phyloP scores from a whole-genome alignment of 2,329 filamentous ascomycete species.

The Trichoderma sp. region DNA sequence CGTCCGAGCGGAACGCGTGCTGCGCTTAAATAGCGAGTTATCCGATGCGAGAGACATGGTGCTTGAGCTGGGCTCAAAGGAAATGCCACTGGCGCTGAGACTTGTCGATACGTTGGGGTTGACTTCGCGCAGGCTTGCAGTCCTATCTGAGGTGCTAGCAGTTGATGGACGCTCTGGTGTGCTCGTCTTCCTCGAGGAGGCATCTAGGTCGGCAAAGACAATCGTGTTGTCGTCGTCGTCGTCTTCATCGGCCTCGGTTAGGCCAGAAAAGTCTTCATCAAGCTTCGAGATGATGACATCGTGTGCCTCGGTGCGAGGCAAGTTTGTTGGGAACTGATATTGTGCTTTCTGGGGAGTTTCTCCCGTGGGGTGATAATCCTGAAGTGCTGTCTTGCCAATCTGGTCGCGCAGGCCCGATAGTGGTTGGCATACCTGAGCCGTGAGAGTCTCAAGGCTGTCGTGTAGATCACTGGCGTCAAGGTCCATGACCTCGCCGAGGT shows the following conservation, averaged over 20 bases:
- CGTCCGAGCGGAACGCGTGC: constrained; percentile 34
- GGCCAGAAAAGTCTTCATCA: constrained; percentile 28
- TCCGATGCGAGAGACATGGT: constrained; percentile 41
- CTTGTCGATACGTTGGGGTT: constrained; percentile 50
- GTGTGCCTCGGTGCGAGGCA: constrained; percentile 67
- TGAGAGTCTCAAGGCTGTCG: constrained; percentile 59
- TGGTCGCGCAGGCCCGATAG: constrained; percentile 67
- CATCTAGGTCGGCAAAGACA: constrained; percentile 41
- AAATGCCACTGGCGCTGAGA: constrained; percentile 35
- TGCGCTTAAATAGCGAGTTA: constrained; percentile 48
- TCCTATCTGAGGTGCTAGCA: constrained; percentile 29
- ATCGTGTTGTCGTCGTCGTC: constrained; percentile 31
- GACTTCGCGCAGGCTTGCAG: constrained; percentile 52
- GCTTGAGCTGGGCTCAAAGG: constrained; percentile 44
- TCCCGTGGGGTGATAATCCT: constrained; percentile 82
- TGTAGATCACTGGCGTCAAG: constrained; percentile 56
- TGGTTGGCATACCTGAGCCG: constrained; percentile 60
- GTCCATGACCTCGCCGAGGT: constrained; percentile 66
- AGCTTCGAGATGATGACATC: constrained; percentile 43
- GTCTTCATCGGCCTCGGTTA: neutral
- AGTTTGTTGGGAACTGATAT: constrained; percentile 74
- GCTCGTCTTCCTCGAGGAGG: constrained; percentile 27
- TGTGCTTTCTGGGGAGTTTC: constrained; percentile 76
- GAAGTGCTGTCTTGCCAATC: constrained; percentile 62
- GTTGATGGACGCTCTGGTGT: constrained; percentile 32